A percentile compares a stretch with the other conserved stretches of the same genome.
These are phyloP conservation scores for Fusarium concolor DNA, from an alignment of 2,329 filamentous ascomycete species.

Conservation along the genomic window DNA sequence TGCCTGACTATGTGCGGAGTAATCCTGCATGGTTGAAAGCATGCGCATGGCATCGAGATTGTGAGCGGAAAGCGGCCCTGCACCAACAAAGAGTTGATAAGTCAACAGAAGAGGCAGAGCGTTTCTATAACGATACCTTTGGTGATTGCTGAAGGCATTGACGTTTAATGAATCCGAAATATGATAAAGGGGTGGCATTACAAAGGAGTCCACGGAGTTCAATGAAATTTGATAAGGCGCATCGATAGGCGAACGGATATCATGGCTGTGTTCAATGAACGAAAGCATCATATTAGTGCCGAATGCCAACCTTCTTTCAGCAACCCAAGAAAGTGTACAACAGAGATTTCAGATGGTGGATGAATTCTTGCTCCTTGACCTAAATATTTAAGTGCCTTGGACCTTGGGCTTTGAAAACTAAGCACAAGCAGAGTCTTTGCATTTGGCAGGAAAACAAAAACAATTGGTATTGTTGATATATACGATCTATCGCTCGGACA, in stretches of 20 bases:
- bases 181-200: background rate
- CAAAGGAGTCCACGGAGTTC: background rate
- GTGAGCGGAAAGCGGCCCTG: conserved; percentile 33
- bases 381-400: background rate
- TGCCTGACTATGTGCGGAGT: conserved; percentile 58
- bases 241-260: background rate
- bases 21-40: conserved; percentile 61
- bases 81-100: conserved; percentile 26
- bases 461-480: conserved; percentile 43
- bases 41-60: conserved; percentile 53
- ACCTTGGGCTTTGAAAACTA: background rate
- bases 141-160: background rate
- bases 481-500: conserved; percentile 46
- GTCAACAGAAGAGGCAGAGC: conserved; percentile 40
- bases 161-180: background rate
- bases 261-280: background rate
- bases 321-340: background rate
- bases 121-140: conserved; percentile 34
- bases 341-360: background rate
- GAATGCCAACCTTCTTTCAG: background rate
- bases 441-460: conserved; percentile 25
- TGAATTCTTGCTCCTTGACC: background rate
- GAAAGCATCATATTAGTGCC: background rate
- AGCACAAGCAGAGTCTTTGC: background rate
- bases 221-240: background rate